Conservation (phyloP, 2,329 filamentous ascomycete species). For the Epichloe elymi region DNA sequence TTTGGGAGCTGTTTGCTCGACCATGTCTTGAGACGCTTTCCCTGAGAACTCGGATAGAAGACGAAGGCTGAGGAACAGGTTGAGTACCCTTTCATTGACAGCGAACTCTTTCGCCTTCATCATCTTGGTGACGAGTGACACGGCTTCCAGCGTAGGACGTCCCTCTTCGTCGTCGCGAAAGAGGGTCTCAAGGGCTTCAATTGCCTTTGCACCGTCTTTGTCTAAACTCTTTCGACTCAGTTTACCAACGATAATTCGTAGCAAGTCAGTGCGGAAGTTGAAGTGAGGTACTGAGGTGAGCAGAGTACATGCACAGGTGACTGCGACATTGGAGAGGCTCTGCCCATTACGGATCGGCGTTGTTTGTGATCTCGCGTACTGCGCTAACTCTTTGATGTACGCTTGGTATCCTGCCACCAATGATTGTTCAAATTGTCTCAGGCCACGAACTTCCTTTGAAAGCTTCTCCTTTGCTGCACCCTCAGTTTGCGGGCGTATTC, state of each 20-base stretch:
- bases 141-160: constrained; percentile 72
- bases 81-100: constrained; percentile 73
- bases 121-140: constrained; percentile 80
- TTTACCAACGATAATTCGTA: constrained; percentile 78
- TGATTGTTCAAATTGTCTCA: constrained; percentile 77
- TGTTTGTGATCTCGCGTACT: constrained; percentile 46
- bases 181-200: constrained; percentile 64
- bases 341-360: constrained; percentile 25
- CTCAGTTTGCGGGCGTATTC: constrained; percentile 72
- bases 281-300: constrained; percentile 82
- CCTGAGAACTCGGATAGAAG: constrained; percentile 76
- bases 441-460: constrained; percentile 77
- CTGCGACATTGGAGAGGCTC: constrained; percentile 58
- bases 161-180: constrained; percentile 87
- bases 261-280: constrained; percentile 81
- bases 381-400: constrained; percentile 66
- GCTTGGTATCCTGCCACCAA: constrained; percentile 73
- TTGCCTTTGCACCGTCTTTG: constrained; percentile 63
- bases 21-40: constrained; percentile 66
- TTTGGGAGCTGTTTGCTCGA: constrained; percentile 36
- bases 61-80: constrained; percentile 81
- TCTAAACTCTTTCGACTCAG: constrained; percentile 62
- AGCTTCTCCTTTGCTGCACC: constrained; percentile 66
- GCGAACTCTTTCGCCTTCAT: constrained; percentile 78
- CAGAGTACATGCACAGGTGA: constrained; percentile 74